Conservation (phyloP, 2,329 filamentous ascomycete species). For the Leptoxyphium fumago region DNA sequence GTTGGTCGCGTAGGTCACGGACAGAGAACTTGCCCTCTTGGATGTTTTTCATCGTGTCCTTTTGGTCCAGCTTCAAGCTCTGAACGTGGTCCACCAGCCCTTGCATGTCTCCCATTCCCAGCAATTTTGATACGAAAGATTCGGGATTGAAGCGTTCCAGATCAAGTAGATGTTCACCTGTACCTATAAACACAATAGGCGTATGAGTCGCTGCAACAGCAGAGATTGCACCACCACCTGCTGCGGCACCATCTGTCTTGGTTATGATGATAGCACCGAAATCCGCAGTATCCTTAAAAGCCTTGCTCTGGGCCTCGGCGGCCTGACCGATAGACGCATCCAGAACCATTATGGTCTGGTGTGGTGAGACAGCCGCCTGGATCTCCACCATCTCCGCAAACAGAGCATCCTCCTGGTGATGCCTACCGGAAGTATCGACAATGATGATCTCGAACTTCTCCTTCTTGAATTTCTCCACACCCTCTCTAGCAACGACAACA, state of each 20-base stretch:
- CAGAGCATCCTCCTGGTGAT: constrained; percentile 84
- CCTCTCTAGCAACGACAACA: constrained; percentile 81
- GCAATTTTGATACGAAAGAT: constrained; percentile 81
- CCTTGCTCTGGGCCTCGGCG: constrained; percentile 83
- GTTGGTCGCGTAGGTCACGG: constrained; percentile 83
- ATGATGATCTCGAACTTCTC: constrained; percentile 97
- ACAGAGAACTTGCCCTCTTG: constrained; percentile 93
- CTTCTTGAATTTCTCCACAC: constrained; percentile 98
- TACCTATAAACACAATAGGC: constrained; percentile 95
- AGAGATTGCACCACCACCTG: constrained; percentile 91
- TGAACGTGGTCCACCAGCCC: constrained; percentile 95
- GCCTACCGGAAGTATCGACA: constrained; percentile 88
- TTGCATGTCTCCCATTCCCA: constrained; percentile 95
- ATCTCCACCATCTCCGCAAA: constrained; percentile 99
- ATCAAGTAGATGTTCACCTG: constrained; percentile 92
- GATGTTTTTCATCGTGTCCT: constrained; percentile 98
- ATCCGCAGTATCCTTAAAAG: constrained; percentile 93
- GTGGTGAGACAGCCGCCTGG: constrained; percentile 72
- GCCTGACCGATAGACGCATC: constrained; percentile 95
- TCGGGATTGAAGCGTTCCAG: constrained; percentile 85
- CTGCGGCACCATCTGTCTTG: constrained; percentile 92
- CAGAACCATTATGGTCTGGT: constrained; percentile 97
- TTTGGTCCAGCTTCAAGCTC: constrained; percentile 86
- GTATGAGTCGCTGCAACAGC: constrained; percentile 93
- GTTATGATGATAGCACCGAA: constrained; percentile 99